Evolutionary conservation across 2,329 filamentous ascomycete genomes (phyloP).

Genomic region (Penicillium frequentans): DNA sequence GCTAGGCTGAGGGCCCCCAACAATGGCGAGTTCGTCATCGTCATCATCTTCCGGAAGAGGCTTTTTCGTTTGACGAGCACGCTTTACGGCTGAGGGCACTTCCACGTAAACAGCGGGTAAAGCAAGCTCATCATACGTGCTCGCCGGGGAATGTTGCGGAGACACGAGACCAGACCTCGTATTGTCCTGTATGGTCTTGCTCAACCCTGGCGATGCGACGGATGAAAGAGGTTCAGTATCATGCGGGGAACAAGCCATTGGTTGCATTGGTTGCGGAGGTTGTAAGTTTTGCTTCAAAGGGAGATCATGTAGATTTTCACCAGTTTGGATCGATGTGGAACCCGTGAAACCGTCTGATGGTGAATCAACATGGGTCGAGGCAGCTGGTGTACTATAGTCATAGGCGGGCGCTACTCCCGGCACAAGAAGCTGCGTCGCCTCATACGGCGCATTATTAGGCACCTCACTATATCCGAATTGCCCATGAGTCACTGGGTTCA

Average conservation of each 20-base stretch:
- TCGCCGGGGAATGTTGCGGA: slow-evolving; percentile 20
- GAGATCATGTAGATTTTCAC: not conserved
- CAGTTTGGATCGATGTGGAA: not conserved
- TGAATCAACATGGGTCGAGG: slow-evolving; percentile 1
- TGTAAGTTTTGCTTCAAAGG: slow-evolving; percentile 12
- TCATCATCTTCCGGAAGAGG: slow-evolving; percentile 24
- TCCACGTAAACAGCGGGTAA: slow-evolving; percentile 23
- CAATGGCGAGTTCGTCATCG: slow-evolving; percentile 28
- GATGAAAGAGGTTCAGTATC: slow-evolving; percentile 44
- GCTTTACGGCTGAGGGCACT: slow-evolving; percentile 18
- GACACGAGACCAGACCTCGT: slow-evolving; percentile 4
- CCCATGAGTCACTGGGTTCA: not conserved
- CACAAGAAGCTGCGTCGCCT: slow-evolving; percentile 10
- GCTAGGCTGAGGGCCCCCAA: slow-evolving; percentile 1
- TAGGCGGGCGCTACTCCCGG: not conserved
- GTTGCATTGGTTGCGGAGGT: slow-evolving; percentile 29
- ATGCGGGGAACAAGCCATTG: slow-evolving; percentile 33
- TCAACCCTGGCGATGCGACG: slow-evolving; percentile 24
- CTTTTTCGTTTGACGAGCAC: slow-evolving; percentile 33
- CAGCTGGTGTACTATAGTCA: slow-evolving; percentile 11
- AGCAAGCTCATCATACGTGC: slow-evolving; percentile 30
- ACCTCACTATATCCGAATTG: not conserved
- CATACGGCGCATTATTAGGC: not conserved
- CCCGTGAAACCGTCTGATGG: not conserved
- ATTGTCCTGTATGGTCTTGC: slow-evolving; percentile 26